These are phyloP conservation scores for Colletotrichum melonis DNA, from an alignment of 2,329 filamentous ascomycete species.

Conservation along the genomic window DNA sequence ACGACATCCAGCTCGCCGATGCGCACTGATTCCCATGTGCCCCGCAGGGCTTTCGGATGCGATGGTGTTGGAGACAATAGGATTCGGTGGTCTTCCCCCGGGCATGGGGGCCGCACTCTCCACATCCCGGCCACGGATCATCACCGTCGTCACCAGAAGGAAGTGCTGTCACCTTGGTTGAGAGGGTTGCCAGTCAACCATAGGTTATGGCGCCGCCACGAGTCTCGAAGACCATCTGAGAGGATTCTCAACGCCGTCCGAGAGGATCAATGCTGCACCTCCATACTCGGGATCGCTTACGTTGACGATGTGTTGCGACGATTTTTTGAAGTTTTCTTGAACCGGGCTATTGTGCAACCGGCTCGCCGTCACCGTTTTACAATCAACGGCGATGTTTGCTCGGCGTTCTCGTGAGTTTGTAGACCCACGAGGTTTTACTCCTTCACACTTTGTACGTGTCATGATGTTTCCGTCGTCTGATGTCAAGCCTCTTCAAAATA, in stretches of 20 bases:
- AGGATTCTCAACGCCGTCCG: not conserved
- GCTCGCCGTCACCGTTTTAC: not conserved
- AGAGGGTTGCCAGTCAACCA: slow-evolving; percentile 21
- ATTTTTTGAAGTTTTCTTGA: not conserved
- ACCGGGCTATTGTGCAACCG: not conserved
- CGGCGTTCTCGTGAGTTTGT: not conserved
- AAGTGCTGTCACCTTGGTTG: not conserved
- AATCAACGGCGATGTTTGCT: not conserved
- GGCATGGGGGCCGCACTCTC: not conserved
- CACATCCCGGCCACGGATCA: slow-evolving; percentile 23
- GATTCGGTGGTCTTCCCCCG: not conserved
- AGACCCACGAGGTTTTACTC: not conserved
- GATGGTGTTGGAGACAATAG: slow-evolving; percentile 8
- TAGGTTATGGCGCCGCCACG: slow-evolving; percentile 27
- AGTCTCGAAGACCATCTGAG: not conserved
- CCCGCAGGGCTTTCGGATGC: not conserved
- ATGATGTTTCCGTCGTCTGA: not conserved
- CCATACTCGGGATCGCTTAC: slow-evolving; percentile 2
- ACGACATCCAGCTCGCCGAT: slow-evolving; percentile 12
- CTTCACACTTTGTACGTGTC: not conserved
- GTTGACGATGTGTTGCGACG: not conserved
- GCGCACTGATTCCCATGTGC: not conserved
- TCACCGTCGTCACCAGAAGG: not conserved
- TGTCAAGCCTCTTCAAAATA: not conserved
- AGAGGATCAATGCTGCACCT: slow-evolving; percentile 19